Conservation (phyloP, 257 asterid genomes). For the Nicotiana obtusifolia region DNA sequence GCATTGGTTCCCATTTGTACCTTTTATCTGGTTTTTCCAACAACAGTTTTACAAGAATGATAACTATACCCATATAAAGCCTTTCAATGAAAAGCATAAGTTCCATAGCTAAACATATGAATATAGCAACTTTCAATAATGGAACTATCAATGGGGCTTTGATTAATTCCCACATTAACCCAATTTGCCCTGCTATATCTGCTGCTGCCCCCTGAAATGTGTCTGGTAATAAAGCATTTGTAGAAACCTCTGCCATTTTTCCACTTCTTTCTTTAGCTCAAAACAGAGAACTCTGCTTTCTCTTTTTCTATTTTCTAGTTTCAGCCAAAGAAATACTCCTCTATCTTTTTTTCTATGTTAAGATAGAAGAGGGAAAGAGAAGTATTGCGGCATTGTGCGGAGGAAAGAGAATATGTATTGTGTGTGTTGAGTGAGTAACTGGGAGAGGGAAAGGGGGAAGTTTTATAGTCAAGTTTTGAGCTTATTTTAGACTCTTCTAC, state of each 20-base stretch:
- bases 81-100: constrained; percentile 89
- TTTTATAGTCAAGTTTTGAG: constrained; percentile 6
- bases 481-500: constrained; percentile 5
- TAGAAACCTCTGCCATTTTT: constrained; percentile 6
- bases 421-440: constrained; percentile 27
- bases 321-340: neutral
- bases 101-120: constrained; percentile 72
- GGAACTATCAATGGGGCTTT: constrained; percentile 80
- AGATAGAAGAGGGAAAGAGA: neutral
- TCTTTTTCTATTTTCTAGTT: neutral
- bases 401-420: neutral
- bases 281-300: constrained; percentile 3
- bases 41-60: constrained; percentile 67
- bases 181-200: constrained; percentile 56
- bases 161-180: constrained; percentile 77
- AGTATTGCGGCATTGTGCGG: neutral
- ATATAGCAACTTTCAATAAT: constrained; percentile 48
- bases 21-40: constrained; percentile 77
- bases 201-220: constrained; percentile 38
- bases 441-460: neutral
- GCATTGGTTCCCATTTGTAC: constrained; percentile 76
- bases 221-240: neutral
- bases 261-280: neutral
- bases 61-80: constrained; percentile 89
- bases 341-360: neutral